Base-by-base conservation (phyloP, 75 land plant species). In the Sequoia sempervirens region DNA sequence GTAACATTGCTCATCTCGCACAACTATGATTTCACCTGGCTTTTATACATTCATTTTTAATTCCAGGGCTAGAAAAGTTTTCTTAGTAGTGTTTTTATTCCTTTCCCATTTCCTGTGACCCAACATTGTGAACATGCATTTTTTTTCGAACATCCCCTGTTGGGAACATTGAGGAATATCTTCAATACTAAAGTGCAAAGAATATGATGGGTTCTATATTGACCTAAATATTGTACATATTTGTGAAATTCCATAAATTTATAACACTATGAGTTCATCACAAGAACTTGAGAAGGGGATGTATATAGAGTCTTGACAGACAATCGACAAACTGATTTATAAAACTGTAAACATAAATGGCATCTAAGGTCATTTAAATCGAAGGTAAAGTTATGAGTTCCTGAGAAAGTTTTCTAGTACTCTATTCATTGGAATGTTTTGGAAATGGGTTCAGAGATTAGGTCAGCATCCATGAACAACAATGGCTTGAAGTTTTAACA, bases 401-500 rank as follows among this genome's bases (percentile, higher is more conserved):
- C 45, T 76, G 3, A 40, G 43, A 3, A 26, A 43, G 26, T 76
- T 43, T 43, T 26, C 13, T 23, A 43, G 79, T 40, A 43, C 28
- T 41, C 47, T 15, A 23, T 9, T 76, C 47, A 20, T 75, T 45
- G 46, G 41, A 38, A 20, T 75, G 9, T 75, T 75, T 6, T 75
- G 41, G 41, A 7, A 75, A 75, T 75, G 41, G 79, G 26, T 76
- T 76, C 47, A 76, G n/a, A 76, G 26, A n/a, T 76, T 23, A 76
- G 47, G 28, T 15, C n/a, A 53, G 66, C 66, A 36, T 18, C 41
- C 40, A 81, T 1, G 72, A 54, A 81, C 76, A 53, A 54, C 15
- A 34, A 34, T 53, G 82, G 13, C 18, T 53, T 6, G 6, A 30
- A 14, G 34, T 34, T 41, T 40, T 8, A 76, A 76, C 10, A 23